phyloP scores from a whole-genome alignment of 441 rosid species.

The Brassica balearica region DNA sequence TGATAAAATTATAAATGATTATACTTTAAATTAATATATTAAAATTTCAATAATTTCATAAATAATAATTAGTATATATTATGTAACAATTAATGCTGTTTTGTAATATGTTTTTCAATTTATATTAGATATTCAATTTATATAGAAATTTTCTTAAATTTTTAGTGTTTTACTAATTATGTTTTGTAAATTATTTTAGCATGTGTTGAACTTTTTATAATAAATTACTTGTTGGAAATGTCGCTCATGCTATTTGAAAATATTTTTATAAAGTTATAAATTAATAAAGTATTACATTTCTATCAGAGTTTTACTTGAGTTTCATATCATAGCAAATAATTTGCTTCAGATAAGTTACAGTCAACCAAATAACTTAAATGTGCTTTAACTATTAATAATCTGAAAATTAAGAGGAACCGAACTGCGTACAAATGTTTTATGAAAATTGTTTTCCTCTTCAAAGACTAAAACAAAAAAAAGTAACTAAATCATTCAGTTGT shows the following conservation, averaged over 20 bases:
- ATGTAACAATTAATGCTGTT: too few species aligned
- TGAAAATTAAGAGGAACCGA: neutral
- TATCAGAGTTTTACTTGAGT: neutral
- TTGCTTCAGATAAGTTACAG: too few species aligned
- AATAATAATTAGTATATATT: neutral
- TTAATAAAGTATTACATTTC: neutral
- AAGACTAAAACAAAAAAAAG: neutral
- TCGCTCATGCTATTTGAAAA: neutral
- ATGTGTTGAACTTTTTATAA: neutral
- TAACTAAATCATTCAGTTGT: neutral
- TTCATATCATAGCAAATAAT: neutral
- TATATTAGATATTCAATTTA: too few species aligned
- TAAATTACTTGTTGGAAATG: neutral
- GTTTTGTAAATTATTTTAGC: neutral
- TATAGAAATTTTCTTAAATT: too few species aligned
- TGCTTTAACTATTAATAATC: neutral
- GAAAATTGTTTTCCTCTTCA: neutral
- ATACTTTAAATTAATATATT: too few species aligned
- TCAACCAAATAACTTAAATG: neutral
- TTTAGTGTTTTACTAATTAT: too few species aligned
- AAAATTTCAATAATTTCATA: neutral
- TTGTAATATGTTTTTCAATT: neutral
- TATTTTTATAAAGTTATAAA: neutral
- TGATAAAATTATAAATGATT: neutral
- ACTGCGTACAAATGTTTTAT: neutral